Percentiles rank a stretch among this genome's conserved stretches.
These are phyloP conservation scores for Grosmannia huntii DNA, from an alignment of 2,329 filamentous ascomycete genomes.

Conservation along the genomic window DNA sequence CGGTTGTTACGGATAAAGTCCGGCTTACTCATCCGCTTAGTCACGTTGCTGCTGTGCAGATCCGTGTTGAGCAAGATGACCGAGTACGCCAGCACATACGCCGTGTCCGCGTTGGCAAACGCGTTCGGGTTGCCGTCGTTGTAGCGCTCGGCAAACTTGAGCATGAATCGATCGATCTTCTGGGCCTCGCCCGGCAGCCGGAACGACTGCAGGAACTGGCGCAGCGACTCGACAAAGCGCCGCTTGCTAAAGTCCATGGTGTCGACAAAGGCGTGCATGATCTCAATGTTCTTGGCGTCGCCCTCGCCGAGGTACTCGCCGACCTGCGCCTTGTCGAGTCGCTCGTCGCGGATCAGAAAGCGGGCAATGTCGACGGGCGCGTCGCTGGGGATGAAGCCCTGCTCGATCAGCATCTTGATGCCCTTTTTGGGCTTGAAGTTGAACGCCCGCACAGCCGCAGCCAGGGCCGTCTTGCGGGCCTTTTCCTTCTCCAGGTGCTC, in stretches of 20 bases:
- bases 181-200: conserved; percentile 90
- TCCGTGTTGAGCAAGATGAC: conserved; percentile 96
- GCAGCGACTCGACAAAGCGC: conserved; percentile 82
- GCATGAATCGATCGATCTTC: conserved; percentile 98
- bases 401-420: conserved; percentile 68
- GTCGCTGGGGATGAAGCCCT: conserved; percentile 77
- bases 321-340: conserved; percentile 80
- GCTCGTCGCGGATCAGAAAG: conserved; percentile 72
- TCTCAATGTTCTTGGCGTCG: conserved; percentile 84
- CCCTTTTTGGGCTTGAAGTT: conserved; percentile 97
- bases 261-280: conserved; percentile 97
- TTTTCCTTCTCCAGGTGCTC: conserved; percentile 91
- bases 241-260: conserved; percentile 85
- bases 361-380: conserved; percentile 68
- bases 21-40: conserved; percentile 79
- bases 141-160: conserved; percentile 96
- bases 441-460: conserved; percentile 80
- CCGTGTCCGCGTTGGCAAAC: conserved; percentile 95
- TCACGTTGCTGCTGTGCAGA: conserved; percentile 78
- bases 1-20: conserved; percentile 99
- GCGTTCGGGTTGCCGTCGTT: conserved; percentile 91
- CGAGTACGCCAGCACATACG: conserved; percentile 90
- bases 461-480: conserved; percentile 81
- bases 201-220: conserved; percentile 89
- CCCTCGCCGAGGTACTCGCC: conserved; percentile 93